Percentiles rank a stretch among this genome's conserved stretches.
Evolutionary conservation across 2,329 filamentous ascomycete genomes (phyloP).

Genomic region (Lachnellula subtilissima): DNA sequence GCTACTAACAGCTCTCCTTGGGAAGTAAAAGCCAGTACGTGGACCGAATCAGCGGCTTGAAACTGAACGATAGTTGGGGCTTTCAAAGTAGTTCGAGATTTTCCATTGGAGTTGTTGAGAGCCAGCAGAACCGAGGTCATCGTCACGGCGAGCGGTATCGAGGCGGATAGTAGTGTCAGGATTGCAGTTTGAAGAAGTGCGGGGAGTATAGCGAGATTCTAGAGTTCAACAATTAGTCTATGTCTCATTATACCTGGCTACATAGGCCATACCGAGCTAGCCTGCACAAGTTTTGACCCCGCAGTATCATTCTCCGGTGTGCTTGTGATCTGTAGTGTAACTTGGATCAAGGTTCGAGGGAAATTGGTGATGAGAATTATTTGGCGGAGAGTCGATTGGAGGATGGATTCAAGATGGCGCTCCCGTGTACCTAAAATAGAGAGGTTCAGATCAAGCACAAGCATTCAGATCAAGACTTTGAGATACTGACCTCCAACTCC

Average conservation of each 20-base stretch:
- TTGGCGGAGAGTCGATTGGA: conserved; percentile 68
- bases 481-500: conserved; percentile 67
- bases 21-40: conserved; percentile 80
- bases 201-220: conserved; percentile 78
- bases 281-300: conserved; percentile 55
- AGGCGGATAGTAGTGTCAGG: conserved; percentile 74
- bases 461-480: not conserved
- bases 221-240: conserved; percentile 11
- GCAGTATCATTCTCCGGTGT: conserved; percentile 64
- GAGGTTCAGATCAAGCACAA: conserved; percentile 8
- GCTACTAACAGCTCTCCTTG: conserved; percentile 67
- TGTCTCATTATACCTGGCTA: conserved; percentile 3
- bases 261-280: conserved; percentile 48
- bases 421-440: conserved; percentile 56
- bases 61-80: conserved; percentile 62
- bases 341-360: conserved; percentile 71
- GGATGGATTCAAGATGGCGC: conserved; percentile 73
- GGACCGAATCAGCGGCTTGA: conserved; percentile 62
- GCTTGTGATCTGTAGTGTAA: conserved; percentile 72
- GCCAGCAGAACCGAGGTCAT: conserved; percentile 62
- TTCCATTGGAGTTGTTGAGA: conserved; percentile 42
- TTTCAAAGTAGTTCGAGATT: conserved; percentile 41
- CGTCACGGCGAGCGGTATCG: conserved; percentile 72
- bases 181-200: conserved; percentile 76
- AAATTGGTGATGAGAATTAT: conserved; percentile 71